These are phyloP conservation scores for Pythium angustatum DNA, from an alignment of 352 stramenopile genomes.

Conservation along the genomic window DNA sequence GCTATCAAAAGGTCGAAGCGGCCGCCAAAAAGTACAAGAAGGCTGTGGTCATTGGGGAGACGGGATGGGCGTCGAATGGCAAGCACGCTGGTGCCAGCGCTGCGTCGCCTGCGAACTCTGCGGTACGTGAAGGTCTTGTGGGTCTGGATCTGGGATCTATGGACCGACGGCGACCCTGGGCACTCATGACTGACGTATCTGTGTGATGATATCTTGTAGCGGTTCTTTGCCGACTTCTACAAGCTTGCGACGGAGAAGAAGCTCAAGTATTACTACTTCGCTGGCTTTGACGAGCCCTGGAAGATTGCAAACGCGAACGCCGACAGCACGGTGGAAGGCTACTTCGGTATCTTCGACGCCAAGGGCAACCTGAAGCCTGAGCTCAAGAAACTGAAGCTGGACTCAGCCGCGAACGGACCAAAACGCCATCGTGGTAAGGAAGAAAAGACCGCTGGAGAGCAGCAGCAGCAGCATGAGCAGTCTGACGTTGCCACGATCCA, in stretches of 20 bases:
- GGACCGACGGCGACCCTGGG: too few relatives aligned
- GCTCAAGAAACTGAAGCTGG: conserved; percentile 41
- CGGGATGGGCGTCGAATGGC: conserved; percentile 58
- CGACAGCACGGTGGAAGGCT: conserved; percentile 66
- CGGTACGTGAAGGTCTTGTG: too few relatives aligned
- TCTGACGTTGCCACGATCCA: too few relatives aligned
- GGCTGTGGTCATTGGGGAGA: conserved; percentile 68
- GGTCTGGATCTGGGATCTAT: too few relatives aligned
- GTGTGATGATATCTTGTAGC: too few relatives aligned
- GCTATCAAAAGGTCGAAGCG: conserved; percentile 40
- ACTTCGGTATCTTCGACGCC: conserved; percentile 64
- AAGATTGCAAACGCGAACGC: conserved; percentile 49
- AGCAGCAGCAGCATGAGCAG: too few relatives aligned
- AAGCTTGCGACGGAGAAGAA: conserved; percentile 45
- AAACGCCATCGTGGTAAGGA: too few relatives aligned
- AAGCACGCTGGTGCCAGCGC: conserved; percentile 32
- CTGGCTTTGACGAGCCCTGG: conserved; percentile 63
- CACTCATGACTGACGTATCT: too few relatives aligned
- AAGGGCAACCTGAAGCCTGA: conserved; percentile 51
- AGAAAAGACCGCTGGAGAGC: too few relatives aligned
- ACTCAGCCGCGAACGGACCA: conserved; percentile 26
- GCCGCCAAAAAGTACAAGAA: conserved; percentile 42
- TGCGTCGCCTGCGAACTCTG: conserved; percentile 39
- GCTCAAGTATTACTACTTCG: conserved; percentile 72
- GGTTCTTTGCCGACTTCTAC: conserved; percentile 71